Base-by-base conservation (phyloP, 495 filamentous ascomycete species). In the Xylaria palmicola region DNA sequence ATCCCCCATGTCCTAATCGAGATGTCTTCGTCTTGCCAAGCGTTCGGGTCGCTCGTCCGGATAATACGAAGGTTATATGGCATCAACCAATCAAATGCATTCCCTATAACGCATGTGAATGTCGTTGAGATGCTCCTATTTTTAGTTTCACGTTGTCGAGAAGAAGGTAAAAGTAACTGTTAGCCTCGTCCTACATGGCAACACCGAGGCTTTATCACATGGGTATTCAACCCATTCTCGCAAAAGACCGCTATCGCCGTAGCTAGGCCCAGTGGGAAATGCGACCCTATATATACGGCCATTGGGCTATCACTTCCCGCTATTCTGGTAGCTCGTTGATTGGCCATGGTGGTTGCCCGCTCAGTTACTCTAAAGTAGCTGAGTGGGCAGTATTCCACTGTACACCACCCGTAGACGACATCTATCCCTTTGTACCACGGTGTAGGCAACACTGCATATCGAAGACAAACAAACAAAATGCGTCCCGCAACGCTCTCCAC, bases 31-130 rank as follows among this genome's bases (percentile, higher is more conserved):
- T 30, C 55, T 48, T 19, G 19, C 20, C 43, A 29, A 27, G 20
- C 10, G 7, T n/a, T 47, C 20, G 43, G 30, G 17, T 58, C 43
- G 55, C 55, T 47, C 49, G 26, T 49, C 34, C 26, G 55, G 55
- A 58, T 58, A 58, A 58, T 48, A 17, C 39, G 55, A 36, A 39
- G 55, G 43, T 4, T 58, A 58, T 58, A 58, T 48, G n/a, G n/a
- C 3, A 24, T 48, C 55, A 39, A 29, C 55, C 55, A 58, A 58
- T 58, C n/a, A n/a, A n/a, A n/a, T n/a, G n/a, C n/a, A n/a, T n/a
- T n/a, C n/a, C n/a, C n/a, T n/a, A n/a, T n/a, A n/a, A n/a, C n/a
- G n/a, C n/a, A n/a, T n/a, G n/a, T n/a, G n/a, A n/a, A n/a, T n/a
- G n/a, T n/a, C n/a, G n/a, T n/a, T n/a, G n/a, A n/a, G n/a, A n/a